Base-by-base conservation (phyloP, 164 flowering plant genomes). In the Litsea cubeba region DNA sequence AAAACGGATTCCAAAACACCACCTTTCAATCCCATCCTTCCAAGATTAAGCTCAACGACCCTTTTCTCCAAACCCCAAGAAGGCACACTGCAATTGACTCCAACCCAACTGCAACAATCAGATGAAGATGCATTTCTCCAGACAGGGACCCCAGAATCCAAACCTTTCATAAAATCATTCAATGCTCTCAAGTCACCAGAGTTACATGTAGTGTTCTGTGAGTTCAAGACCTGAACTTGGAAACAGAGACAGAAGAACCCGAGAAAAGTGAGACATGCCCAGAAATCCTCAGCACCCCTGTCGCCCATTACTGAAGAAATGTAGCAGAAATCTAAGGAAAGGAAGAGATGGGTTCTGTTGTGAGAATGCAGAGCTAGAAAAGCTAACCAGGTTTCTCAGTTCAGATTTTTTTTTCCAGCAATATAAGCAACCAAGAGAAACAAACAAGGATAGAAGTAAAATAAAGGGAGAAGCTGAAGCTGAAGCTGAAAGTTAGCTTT, bases 51-150 rank as follows among this genome's bases (percentile, higher is more conserved):
- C 78, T 30, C 68, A 20, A 71, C 79, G 12, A 90, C 90, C 12
- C 77, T n/a, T 54, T 76, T 65, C 90, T 92, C 82, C 85, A 84
- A 40, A 72, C 69, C 20, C 74, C 46, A 76, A 57, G 67, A 2
- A 81, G 76, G 1, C 12, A 18, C 50, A 72, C 69, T 68, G 77
- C 96, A 92, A 8, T 71, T 26, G 72, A 92, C 90, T 73, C 96
- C 98, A 54, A 82, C 88, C 97, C 97, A 92, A 20, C 79, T 18
- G 76, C 97, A 94, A 80, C 98, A 94, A 72, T 60, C 51, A 5
- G 71, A 60, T 3, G 74, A 28, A 57, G 62, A 18, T 63, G 49
- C 46, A 26, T 25, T 12, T 24, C 50, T 25, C 75, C 80, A 74
- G 4, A 67, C 49, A 23, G 22, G n/a, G 22, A 77, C 32, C 4